A percentile compares a stretch with the other conserved stretches of the same genome.
phyloP scores from a whole-genome alignment of 2,329 filamentous ascomycete species.

The Colletotrichum camelliae region DNA sequence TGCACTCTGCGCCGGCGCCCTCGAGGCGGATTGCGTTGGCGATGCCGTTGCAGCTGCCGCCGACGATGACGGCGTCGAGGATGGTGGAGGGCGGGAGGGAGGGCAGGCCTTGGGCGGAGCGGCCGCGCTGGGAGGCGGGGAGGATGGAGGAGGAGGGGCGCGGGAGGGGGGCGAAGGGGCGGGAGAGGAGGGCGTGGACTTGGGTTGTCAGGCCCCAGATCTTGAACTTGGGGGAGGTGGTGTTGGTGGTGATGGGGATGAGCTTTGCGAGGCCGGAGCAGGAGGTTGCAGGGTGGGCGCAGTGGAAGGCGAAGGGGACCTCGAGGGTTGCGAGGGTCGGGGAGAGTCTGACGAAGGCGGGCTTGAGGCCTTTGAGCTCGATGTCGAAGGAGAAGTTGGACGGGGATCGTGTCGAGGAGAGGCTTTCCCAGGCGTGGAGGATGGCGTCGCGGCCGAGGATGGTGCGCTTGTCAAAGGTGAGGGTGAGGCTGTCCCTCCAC shows the following conservation, averaged over 20 bases:
- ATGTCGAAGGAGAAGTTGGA: neutral
- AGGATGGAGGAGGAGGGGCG: neutral
- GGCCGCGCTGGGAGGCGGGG: neutral
- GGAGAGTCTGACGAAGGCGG: neutral
- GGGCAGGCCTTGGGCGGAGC: neutral
- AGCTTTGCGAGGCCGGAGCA: conserved; percentile 1
- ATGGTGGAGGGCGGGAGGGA: neutral
- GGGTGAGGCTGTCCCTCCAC: conserved; percentile 12
- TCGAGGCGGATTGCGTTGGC: conserved; percentile 6
- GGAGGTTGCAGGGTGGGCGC: neutral
- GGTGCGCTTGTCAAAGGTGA: conserved; percentile 21
- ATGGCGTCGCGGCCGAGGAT: neutral
- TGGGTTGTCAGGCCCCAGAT: neutral
- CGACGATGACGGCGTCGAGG: conserved; percentile 6
- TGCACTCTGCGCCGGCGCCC: neutral
- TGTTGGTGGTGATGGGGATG: neutral
- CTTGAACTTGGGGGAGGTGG: neutral
- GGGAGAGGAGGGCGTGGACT: neutral
- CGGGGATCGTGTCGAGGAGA: neutral
- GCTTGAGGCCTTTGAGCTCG: neutral
- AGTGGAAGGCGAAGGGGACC: conserved; percentile 1
- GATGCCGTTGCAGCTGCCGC: conserved; percentile 16
- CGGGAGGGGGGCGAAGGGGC: neutral
- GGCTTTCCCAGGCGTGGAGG: neutral
- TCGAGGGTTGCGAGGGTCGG: neutral